Base-by-base conservation (phyloP, 495 filamentous ascomycete species). In the Annulohypoxylon nitens region DNA sequence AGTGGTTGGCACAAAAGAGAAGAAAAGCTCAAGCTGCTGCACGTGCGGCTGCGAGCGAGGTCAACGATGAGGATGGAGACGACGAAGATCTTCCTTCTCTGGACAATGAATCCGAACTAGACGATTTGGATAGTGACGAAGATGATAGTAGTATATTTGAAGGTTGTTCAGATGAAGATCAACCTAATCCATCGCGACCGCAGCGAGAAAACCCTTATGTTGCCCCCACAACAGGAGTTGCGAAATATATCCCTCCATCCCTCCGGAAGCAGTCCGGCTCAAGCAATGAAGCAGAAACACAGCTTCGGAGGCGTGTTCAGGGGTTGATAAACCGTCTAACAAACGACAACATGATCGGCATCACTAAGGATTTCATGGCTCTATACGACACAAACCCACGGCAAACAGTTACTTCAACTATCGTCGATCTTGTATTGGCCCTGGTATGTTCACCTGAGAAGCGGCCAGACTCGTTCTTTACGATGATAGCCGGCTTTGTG, bases 321-420 rank as follows among this genome's bases (percentile, higher is more conserved):
- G 96, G 96, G 78, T 85, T 96, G 9, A 85, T 98, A 68, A 99
- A 99, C 83, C 91, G 95, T 75, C 82, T 99, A 47, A 97, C 97
- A 0, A 95, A 98, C 77, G 89, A 93, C 3, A 98, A 93, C 74
- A 78, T 98, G 69, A 78, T 96, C 5, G 88, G 91, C 12, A 95
- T 98, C 57, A 81, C 97, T 6, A 82, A 85, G 3, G 93, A 97
- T 34, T 84, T 97, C 18, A 93, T 96, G 78, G 88, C 91, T 70
- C 83, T 98, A 0, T 99, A 98, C 78, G 86, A 89, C 30, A 87
- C 90, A 4, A 87, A 97, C 73, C 89, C 95, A 0, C 88, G 97
- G 8, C 92, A 94, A 55, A 87, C 93, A 77, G 93, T 98, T 47
- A 95, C 93, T 3, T 90, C 92, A 1, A 92, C 88, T 0, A 79